phyloP scores from a whole-genome alignment of 352 stramenopile species.

The Saprolegnia diclina region DNA sequence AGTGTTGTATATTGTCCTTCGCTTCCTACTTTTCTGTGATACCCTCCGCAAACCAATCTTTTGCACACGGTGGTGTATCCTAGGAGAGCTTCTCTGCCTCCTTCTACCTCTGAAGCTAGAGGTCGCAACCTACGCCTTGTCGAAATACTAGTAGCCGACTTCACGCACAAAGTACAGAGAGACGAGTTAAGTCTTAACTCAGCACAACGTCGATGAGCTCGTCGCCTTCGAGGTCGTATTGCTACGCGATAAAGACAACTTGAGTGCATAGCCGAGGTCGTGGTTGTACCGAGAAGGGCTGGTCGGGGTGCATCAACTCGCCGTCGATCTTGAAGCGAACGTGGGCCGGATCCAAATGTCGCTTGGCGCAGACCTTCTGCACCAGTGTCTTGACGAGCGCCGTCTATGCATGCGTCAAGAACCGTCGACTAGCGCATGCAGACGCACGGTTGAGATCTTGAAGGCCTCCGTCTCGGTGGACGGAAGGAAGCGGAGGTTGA shows the following conservation, averaged over 20 bases:
- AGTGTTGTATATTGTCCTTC: too few relatives aligned
- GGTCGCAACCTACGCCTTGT: too few relatives aligned
- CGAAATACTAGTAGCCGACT: too few relatives aligned
- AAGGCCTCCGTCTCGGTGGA: conserved; percentile 3
- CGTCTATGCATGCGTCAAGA: not conserved
- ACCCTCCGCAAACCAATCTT: too few relatives aligned
- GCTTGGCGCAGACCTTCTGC: conserved; percentile 15
- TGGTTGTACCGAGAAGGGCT: conserved; percentile 15
- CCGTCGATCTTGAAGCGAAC: conserved; percentile 21
- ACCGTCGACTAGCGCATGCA: not conserved
- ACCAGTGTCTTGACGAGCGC: conserved; percentile 23
- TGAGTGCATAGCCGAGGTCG: not conserved
- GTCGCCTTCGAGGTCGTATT: conserved; percentile 26
- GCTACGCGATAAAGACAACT: conserved; percentile 15
- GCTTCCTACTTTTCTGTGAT: too few relatives aligned
- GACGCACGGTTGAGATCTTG: conserved; percentile 4
- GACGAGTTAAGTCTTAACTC: not conserved
- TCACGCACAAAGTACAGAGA: not conserved
- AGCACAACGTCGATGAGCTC: conserved; percentile 23
- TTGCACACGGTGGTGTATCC: too few relatives aligned
- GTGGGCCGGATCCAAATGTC: not conserved
- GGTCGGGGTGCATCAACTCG: conserved; percentile 18
- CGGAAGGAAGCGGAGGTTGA: conserved; percentile 14
- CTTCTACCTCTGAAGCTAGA: too few relatives aligned
- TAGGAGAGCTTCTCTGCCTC: too few relatives aligned